Evolutionary conservation across 306 rosid genomes (phyloP).

Genomic region (Castanopsis chinensis): DNA sequence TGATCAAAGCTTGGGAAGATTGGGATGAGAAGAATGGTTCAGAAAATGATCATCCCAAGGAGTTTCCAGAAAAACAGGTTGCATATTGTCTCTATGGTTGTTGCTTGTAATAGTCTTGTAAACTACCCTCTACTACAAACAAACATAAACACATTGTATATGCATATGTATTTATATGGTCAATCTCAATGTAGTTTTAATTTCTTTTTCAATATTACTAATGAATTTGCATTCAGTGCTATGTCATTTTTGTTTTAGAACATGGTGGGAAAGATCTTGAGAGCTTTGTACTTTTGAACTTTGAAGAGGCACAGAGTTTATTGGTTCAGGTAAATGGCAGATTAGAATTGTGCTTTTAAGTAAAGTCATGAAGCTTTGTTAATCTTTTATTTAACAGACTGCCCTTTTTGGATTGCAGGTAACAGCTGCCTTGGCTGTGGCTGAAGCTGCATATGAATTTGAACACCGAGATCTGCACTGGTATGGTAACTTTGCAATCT

Average conservation of each 20-base stretch:
- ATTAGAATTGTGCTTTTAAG: background rate
- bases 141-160: background rate
- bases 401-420: constrained; percentile 50
- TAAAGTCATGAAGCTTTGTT: constrained; percentile 24
- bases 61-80: constrained; percentile 85
- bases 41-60: constrained; percentile 86
- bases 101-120: constrained; percentile 16
- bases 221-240: constrained; percentile 50
- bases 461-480: constrained; percentile 99
- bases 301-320: constrained; percentile 67
- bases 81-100: constrained; percentile 14
- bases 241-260: constrained; percentile 63
- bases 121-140: background rate
- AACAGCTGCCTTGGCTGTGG: constrained; percentile 83
- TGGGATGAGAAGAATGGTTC: constrained; percentile 72
- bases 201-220: constrained; percentile 18
- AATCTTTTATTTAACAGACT: constrained; percentile 4
- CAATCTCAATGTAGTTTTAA: background rate
- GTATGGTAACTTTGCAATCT: constrained; percentile 38
- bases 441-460: constrained; percentile 90
- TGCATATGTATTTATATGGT: background rate
- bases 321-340: constrained; percentile 66
- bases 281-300: constrained; percentile 73
- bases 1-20: constrained; percentile 80
- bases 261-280: constrained; percentile 96